Evolutionary conservation across 1,284 basidiomycete species (phyloP).

Genomic region (Chalciporus sp.): DNA sequence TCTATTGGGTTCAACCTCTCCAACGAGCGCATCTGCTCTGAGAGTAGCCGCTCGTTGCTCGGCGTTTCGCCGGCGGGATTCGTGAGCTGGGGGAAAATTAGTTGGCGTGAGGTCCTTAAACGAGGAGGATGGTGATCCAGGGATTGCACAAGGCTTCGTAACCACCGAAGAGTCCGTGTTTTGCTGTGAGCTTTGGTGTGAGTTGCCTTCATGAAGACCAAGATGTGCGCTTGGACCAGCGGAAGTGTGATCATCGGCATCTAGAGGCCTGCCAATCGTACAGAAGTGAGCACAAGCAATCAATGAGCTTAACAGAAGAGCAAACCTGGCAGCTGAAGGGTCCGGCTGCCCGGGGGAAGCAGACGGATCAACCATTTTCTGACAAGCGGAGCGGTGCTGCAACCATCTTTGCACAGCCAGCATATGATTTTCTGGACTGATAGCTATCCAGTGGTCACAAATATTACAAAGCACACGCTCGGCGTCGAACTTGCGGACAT

Average conservation of each 20-base stretch:
- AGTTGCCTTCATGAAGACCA: constrained; percentile 1
- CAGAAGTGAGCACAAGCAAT: not conserved
- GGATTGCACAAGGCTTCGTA: constrained; percentile 19
- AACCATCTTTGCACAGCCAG: constrained; percentile 57
- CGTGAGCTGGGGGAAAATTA: constrained; percentile 52
- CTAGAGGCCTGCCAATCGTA: constrained; percentile 14
- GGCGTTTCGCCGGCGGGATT: constrained; percentile 69
- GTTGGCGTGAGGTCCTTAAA: constrained; percentile 55
- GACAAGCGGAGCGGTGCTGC: constrained; percentile 50
- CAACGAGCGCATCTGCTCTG: constrained; percentile 60
- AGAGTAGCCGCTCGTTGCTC: constrained; percentile 73
- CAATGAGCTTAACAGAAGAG: not conserved
- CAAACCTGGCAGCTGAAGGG: constrained; percentile 30
- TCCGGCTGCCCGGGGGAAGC: constrained; percentile 19
- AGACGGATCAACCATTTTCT: constrained; percentile 30
- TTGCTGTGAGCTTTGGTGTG: constrained; percentile 15
- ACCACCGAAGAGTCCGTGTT: constrained; percentile 7
- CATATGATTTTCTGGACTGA: constrained; percentile 55
- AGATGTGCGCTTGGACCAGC: constrained; percentile 17
- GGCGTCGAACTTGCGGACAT: constrained; percentile 69
- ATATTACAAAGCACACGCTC: constrained; percentile 68
- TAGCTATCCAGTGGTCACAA: constrained; percentile 65
- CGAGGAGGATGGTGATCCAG: constrained; percentile 41
- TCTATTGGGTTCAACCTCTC: constrained; percentile 69
- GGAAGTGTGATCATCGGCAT: constrained; percentile 13